Evolutionary conservation across 441 rosid genomes (phyloP), one percentile per base, ranked within the genome.

Genomic region (Pelargonium citronellum): DNA sequence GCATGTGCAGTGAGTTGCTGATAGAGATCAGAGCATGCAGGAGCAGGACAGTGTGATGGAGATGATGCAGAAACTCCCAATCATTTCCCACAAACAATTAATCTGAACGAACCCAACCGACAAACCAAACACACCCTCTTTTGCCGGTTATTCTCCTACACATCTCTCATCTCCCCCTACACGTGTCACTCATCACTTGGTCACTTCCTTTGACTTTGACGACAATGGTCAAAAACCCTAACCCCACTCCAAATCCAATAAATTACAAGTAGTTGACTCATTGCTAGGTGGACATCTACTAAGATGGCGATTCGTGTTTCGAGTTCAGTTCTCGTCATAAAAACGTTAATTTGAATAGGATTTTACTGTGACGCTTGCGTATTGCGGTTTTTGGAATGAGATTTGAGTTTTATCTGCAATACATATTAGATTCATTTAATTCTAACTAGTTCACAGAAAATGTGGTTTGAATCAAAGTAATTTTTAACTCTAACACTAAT

Each of bases 111-210:
- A 27, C 12, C 12, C 53, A 47, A 47, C 53, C 53, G 12, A 8
- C 73, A 75, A 81, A 58, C 77, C 81, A 27, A 27, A 27, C 30
- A 27, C 30, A 27, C 30, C 30, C 30, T 27, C 30, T 27, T 27
- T 27, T 87, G 94, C 88, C 83, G 92, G 83, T 80, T 75, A 78
- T 82, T 79, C 76, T 79, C 89, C 85, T 84, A 77, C 88, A 82
- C 74, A 27, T 3, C 30, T 2, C 76, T 76, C 30, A 20, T 58
- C n/a, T n/a, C n/a, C n/a, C n/a, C n/a, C n/a, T n/a, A 73, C 87
- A 87, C 91, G 91, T 91, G 95, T 82, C 81, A 2, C 13, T 0
- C 24, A 73, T 82, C 79, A 67, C 72, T 78, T 65, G 87, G 75
- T 78, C 84, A 71, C 66, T 49, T 55, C 30, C 70, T 82, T 82